Evolutionary conservation across 768 basidiomycete species (phyloP).

Genomic region (Daedalea quercina): DNA sequence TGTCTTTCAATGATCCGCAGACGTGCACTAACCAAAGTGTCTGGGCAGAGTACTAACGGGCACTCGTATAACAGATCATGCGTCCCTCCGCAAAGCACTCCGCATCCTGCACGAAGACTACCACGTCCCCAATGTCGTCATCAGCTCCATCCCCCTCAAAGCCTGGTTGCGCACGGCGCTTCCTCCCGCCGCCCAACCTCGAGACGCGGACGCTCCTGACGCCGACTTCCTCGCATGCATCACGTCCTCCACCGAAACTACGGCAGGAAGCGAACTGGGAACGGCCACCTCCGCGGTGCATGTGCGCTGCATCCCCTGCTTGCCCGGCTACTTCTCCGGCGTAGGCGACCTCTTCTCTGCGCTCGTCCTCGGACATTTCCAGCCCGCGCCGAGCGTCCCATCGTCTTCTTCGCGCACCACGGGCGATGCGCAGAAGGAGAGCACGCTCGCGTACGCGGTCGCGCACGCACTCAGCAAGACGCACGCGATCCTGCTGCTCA

Average conservation of each 20-base stretch:
- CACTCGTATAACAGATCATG: constrained; percentile 55
- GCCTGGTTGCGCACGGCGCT: constrained; percentile 52
- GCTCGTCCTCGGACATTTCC: constrained; percentile 77
- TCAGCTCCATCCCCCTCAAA: constrained; percentile 79
- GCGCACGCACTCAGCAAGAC: constrained; percentile 70
- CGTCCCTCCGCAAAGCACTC: constrained; percentile 64
- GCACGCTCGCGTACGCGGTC: constrained; percentile 51
- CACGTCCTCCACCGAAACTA: constrained; percentile 43
- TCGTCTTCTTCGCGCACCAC: neutral
- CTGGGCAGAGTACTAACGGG: constrained; percentile 65
- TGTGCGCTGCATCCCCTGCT: constrained; percentile 65
- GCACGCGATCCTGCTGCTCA: constrained; percentile 61
- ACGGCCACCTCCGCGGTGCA: constrained; percentile 42
- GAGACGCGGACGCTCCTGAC: constrained; percentile 18
- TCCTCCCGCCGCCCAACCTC: constrained; percentile 36
- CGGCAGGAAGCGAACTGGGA: constrained; percentile 2
- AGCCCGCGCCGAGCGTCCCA: constrained; percentile 5
- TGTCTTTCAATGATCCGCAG: constrained; percentile 2
- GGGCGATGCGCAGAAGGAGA: constrained; percentile 15
- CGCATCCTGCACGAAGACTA: constrained; percentile 69
- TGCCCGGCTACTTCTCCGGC: constrained; percentile 92
- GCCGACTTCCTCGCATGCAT: constrained; percentile 70
- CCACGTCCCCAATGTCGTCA: constrained; percentile 79
- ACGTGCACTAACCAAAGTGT: neutral
- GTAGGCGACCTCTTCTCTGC: constrained; percentile 97